These are phyloP conservation scores for Malassezia japonica DNA, from an alignment of 1,284 basidiomycete genomes.

Conservation along the genomic window DNA sequence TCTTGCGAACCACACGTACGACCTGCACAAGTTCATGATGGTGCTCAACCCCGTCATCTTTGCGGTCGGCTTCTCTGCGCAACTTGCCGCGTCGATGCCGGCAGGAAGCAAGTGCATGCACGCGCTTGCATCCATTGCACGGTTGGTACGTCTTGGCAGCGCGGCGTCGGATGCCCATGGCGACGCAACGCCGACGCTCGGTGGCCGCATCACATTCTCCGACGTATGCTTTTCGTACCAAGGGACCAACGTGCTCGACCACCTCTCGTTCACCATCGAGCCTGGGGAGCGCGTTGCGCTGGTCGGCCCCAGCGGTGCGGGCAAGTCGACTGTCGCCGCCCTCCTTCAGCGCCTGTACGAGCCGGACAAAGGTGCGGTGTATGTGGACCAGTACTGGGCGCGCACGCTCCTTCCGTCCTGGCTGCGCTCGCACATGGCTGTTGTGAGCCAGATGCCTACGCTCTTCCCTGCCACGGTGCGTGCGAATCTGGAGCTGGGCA, in stretches of 20 bases:
- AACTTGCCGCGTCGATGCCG: constrained; percentile 65
- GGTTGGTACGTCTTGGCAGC: constrained; percentile 53
- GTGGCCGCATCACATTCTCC: constrained; percentile 23
- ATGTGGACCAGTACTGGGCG: constrained; percentile 19
- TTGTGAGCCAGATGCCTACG: constrained; percentile 31
- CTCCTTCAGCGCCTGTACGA: constrained; percentile 42
- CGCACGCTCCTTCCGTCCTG: constrained; percentile 17
- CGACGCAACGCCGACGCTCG: constrained; percentile 1
- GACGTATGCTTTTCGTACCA: constrained; percentile 36
- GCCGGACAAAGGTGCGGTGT: constrained; percentile 24
- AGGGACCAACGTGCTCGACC: constrained; percentile 20
- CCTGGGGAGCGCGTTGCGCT: constrained; percentile 40
- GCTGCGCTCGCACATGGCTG: constrained; percentile 35
- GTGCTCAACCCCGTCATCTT: constrained; percentile 86
- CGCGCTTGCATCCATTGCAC: constrained; percentile 68
- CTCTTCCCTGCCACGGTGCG: constrained; percentile 34
- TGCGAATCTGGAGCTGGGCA: constrained; percentile 37
- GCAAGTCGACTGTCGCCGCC: constrained; percentile 38
- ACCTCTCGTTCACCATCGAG: constrained; percentile 18
- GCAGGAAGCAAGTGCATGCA: constrained; percentile 29
- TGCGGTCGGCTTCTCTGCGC: constrained; percentile 78
- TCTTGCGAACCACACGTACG: constrained; percentile 68
- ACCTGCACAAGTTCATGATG: constrained; percentile 76
- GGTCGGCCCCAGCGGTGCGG: constrained; percentile 40
- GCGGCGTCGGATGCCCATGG: constrained; percentile 9